Conservation (phyloP, 1,284 basidiomycete genomes). For the Cerrena zonata region DNA sequence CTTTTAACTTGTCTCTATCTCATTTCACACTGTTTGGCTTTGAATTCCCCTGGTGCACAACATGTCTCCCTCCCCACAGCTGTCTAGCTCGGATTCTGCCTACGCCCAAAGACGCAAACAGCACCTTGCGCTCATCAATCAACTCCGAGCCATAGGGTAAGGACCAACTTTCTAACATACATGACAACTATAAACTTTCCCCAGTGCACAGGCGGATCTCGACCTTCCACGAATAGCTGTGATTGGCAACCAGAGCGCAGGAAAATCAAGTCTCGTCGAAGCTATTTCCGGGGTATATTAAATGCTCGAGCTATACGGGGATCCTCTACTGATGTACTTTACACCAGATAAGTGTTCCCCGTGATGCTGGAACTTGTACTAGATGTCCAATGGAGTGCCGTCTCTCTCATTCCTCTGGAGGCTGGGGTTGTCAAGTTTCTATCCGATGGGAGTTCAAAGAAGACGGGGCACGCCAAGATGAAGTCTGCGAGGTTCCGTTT, state of each 20-base stretch:
- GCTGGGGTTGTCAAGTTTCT: slow-evolving; percentile 60
- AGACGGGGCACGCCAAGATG: slow-evolving; percentile 15
- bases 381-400: slow-evolving; percentile 68
- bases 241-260: slow-evolving; percentile 43
- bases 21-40: no score
- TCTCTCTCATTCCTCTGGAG: slow-evolving; percentile 37
- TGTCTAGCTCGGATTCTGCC: slow-evolving; percentile 4
- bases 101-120: slow-evolving; percentile 10
- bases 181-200: background rate
- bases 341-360: slow-evolving; percentile 9
- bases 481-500: slow-evolving; percentile 32
- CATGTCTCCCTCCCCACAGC: no score
- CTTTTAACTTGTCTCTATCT: no score
- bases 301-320: background rate
- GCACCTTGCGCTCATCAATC: slow-evolving; percentile 10
- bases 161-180: background rate
- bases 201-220: slow-evolving; percentile 57
- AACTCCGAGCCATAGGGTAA: slow-evolving; percentile 12
- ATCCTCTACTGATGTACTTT: background rate
- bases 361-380: slow-evolving; percentile 22
- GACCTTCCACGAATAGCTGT: slow-evolving; percentile 65
- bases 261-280: slow-evolving; percentile 72
- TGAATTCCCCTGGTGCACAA: no score
- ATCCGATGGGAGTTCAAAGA: slow-evolving; percentile 34
- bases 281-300: slow-evolving; percentile 57